phyloP scores from a whole-genome alignment of 2,329 filamentous ascomycete species.

The Teratosphaeria nubilosa region DNA sequence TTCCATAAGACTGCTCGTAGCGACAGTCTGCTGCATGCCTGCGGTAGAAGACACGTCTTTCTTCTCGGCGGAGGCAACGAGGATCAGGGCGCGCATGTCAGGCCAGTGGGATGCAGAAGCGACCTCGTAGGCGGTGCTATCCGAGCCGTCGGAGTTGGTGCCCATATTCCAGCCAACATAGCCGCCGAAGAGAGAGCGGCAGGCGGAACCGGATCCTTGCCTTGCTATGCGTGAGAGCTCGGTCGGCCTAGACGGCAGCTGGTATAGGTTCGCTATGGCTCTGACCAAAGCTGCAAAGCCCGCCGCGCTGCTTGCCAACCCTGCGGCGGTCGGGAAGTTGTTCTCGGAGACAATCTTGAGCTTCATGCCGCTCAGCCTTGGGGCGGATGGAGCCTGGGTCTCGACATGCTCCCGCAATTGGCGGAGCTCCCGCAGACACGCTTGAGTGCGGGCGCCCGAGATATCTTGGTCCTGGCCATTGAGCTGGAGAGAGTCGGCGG shows the following conservation, averaged over 20 bases:
- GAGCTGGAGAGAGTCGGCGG: constrained; percentile 63
- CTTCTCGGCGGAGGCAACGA: constrained; percentile 87
- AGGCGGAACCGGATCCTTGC: constrained; percentile 90
- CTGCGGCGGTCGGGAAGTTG: constrained; percentile 97
- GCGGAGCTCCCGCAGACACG: constrained; percentile 82
- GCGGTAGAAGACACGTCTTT: constrained; percentile 89
- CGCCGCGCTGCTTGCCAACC: constrained; percentile 60
- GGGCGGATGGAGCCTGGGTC: constrained; percentile 58
- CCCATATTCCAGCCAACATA: constrained; percentile 94
- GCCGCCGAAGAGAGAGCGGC: constrained; percentile 83
- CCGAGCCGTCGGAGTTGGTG: constrained; percentile 62
- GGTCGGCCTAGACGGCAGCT: constrained; percentile 67
- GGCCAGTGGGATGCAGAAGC: constrained; percentile 89
- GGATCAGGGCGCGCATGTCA: constrained; percentile 80
- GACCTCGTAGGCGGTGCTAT: constrained; percentile 81
- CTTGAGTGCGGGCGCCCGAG: constrained; percentile 80
- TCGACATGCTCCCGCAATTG: constrained; percentile 68
- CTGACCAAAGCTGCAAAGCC: constrained; percentile 60
- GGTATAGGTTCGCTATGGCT: constrained; percentile 85
- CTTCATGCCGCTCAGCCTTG: constrained; percentile 65
- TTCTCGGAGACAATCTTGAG: constrained; percentile 90
- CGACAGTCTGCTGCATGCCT: constrained; percentile 95
- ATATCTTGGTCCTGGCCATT: constrained; percentile 79
- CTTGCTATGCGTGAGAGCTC: constrained; percentile 83
- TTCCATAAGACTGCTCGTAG: constrained; percentile 78